Conservation (phyloP, 805 yeast species). For the Saturnispora serradocipensis region DNA sequence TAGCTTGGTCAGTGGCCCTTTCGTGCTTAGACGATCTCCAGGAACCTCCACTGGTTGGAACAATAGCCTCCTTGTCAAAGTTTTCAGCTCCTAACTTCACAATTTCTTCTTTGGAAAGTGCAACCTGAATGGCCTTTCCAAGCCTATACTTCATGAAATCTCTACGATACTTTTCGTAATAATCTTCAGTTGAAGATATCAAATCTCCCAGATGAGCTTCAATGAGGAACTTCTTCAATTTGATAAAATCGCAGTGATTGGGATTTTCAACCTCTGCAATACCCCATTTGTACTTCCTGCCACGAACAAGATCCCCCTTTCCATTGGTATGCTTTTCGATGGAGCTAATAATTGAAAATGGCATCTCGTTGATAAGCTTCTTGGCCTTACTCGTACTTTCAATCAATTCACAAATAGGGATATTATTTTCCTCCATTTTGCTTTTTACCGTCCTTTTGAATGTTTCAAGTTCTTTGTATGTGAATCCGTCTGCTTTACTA, state of each 20-base stretch:
- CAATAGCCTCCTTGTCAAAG: slow-evolving; percentile 15
- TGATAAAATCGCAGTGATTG: slow-evolving; percentile 65
- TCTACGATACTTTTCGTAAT: slow-evolving; percentile 62
- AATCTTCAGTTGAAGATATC: slow-evolving; percentile 64
- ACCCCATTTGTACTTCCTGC: slow-evolving; percentile 82
- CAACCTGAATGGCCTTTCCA: slow-evolving; percentile 22
- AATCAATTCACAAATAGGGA: slow-evolving; percentile 46
- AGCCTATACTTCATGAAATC: slow-evolving; percentile 37
- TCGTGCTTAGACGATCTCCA: slow-evolving; percentile 16
- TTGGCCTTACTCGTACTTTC: slow-evolving; percentile 28
- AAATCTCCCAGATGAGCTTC: slow-evolving; percentile 70
- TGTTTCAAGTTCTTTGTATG: slow-evolving; percentile 41
- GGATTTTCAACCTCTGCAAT: slow-evolving; percentile 73
- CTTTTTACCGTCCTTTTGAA: slow-evolving; percentile 47
- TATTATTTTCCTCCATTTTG: slow-evolving; percentile 44
- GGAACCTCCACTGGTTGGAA: slow-evolving; percentile 21
- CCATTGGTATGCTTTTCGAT: slow-evolving; percentile 36
- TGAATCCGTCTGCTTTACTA: slow-evolving; percentile 70
- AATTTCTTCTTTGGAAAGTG: slow-evolving; percentile 7
- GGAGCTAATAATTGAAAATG: slow-evolving; percentile 68
- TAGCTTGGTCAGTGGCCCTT: slow-evolving; percentile 17
- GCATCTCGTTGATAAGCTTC: slow-evolving; percentile 38
- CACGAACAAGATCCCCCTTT: slow-evolving; percentile 48
- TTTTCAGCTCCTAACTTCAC: slow-evolving; percentile 14
- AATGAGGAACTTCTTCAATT: slow-evolving; percentile 56